These are phyloP conservation scores for Syncephalis plumigaleata DNA, from an alignment of 371 early-diverging fungal genomes.

Conservation along the genomic window DNA sequence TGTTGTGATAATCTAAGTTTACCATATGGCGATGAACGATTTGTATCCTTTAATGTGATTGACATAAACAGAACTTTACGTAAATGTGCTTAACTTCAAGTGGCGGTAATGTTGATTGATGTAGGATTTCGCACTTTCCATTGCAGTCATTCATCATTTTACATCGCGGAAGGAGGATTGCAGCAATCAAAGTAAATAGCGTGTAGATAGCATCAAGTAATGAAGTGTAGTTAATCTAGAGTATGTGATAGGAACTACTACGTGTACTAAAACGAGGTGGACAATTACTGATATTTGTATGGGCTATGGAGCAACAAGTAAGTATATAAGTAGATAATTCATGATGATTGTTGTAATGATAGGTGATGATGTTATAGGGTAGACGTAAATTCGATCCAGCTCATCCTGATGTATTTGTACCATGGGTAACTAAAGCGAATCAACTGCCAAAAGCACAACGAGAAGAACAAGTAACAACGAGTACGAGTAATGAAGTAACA, in stretches of 20 bases:
- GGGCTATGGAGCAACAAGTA: slow-evolving; percentile 81
- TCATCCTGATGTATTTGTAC: slow-evolving; percentile 84
- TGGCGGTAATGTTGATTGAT: background rate
- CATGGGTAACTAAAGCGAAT: slow-evolving; percentile 44
- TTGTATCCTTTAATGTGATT: slow-evolving; percentile 45
- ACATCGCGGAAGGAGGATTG: slow-evolving; percentile 56
- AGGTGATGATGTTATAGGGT: background rate
- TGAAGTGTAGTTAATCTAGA: too few relatives aligned
- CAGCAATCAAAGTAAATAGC: slow-evolving; percentile 34
- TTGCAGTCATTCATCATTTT: slow-evolving; percentile 95
- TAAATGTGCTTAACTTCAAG: background rate
- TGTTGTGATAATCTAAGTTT: slow-evolving; percentile 66
- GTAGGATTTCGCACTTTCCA: slow-evolving; percentile 84
- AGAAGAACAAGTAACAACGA: slow-evolving; percentile 18
- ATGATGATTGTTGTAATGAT: background rate
- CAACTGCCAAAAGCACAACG: too few relatives aligned
- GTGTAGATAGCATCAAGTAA: background rate
- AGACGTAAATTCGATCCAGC: slow-evolving; percentile 49
- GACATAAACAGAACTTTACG: too few relatives aligned
- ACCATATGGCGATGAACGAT: slow-evolving; percentile 48
- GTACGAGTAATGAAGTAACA: too few relatives aligned
- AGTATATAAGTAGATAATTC: background rate
- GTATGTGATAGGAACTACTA: slow-evolving; percentile 36
- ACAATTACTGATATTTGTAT: slow-evolving; percentile 71
- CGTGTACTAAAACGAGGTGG: slow-evolving; percentile 59